A percentile compares a stretch with the other conserved stretches of the same genome.
phyloP scores from a whole-genome alignment of 2,329 filamentous ascomycete genomes.

The Trichoderma lentiforme region DNA sequence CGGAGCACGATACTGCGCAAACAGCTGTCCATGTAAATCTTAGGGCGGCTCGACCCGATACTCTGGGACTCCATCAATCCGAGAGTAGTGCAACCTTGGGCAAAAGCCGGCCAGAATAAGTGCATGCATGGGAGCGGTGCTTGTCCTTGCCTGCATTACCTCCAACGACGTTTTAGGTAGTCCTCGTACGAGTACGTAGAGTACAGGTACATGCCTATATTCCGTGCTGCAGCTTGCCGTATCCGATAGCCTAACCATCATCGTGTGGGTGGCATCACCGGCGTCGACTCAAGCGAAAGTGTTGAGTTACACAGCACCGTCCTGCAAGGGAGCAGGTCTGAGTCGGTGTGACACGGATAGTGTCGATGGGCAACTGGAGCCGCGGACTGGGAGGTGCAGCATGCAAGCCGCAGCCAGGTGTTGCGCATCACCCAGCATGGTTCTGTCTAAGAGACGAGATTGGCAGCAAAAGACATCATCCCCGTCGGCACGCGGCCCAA shows the following conservation, averaged over 20 bases:
- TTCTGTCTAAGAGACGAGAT: neutral
- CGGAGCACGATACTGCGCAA: neutral
- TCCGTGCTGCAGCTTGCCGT: neutral
- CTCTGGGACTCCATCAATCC: slow-evolving; percentile 3
- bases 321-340: neutral
- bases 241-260: neutral
- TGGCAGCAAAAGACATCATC: neutral
- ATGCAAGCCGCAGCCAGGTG: neutral
- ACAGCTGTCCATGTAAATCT: neutral
- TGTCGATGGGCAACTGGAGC: neutral
- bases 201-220: neutral
- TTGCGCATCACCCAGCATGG: slow-evolving; percentile 5
- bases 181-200: neutral
- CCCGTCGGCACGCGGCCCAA: slow-evolving; percentile 1
- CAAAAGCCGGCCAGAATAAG: neutral
- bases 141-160: neutral
- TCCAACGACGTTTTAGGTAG: neutral
- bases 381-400: neutral
- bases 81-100: neutral
- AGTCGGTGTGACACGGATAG: slow-evolving; percentile 8
- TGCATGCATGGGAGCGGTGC: neutral
- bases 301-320: neutral
- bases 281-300: neutral
- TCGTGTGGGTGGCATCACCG: slow-evolving; percentile 3
- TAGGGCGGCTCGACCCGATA: neutral